A percentile compares a stretch with the other conserved stretches of the same genome.
Conservation (phyloP, 495 filamentous ascomycete species). For the Pseudomonodictys pantanalensis region DNA sequence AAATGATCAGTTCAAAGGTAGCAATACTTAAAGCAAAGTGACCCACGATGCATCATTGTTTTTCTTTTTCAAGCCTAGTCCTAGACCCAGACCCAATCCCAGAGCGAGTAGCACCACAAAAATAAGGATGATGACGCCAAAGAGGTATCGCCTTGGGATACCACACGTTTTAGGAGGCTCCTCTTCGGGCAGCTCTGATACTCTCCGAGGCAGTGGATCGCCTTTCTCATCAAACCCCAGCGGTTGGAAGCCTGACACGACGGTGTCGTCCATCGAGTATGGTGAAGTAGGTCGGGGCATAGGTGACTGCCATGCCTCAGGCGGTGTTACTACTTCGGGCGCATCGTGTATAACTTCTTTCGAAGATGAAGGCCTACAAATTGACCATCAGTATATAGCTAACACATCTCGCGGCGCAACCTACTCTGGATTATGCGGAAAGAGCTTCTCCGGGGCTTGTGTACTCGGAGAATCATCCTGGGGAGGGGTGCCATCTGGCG, state of each 20-base stretch:
- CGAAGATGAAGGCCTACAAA: not conserved
- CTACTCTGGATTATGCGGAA: not conserved
- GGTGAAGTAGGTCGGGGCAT: not conserved
- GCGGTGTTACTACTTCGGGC: conserved; percentile 14
- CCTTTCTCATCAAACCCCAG: conserved; percentile 4
- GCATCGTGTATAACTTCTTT: conserved; percentile 12
- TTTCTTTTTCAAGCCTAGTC: conserved; percentile 10
- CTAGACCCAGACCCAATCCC: conserved; percentile 13
- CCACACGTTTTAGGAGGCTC: not conserved
- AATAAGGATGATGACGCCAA: conserved; percentile 3
- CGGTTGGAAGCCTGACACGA: conserved; percentile 8
- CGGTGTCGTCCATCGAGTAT: conserved; percentile 7
- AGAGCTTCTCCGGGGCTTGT: not conserved
- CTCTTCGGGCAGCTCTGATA: not conserved
- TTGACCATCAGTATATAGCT: not conserved
- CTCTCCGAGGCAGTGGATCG: not conserved
- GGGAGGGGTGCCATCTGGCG: not conserved
- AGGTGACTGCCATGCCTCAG: conserved; percentile 1
- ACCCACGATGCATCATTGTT: not conserved
- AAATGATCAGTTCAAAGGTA: not conserved
- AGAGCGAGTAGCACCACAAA: conserved; percentile 2
- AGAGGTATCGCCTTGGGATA: not conserved
- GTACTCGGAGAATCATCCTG: not conserved
- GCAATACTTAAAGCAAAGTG: not conserved
- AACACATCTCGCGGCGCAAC: not conserved